These are phyloP conservation scores for Cordia subcordata DNA, from an alignment of 257 asterid genomes.

Conservation along the genomic window DNA sequence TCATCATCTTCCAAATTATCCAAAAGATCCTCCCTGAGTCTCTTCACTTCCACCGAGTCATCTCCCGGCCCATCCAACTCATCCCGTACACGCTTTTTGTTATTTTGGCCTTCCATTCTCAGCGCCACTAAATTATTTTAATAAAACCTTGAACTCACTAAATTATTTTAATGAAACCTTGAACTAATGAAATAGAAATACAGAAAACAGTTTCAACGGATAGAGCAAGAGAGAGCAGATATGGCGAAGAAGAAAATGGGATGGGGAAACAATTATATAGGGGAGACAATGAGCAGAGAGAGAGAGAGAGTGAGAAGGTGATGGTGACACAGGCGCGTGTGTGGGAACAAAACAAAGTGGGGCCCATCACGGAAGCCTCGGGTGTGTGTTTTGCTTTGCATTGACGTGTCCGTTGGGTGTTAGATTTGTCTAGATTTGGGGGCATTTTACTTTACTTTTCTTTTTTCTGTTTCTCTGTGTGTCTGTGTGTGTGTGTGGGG, in stretches of 20 bases:
- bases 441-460: background rate
- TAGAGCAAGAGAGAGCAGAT: slow-evolving; percentile 8
- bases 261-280: slow-evolving; percentile 25
- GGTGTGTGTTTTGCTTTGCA: slow-evolving; percentile 16
- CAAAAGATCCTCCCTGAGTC: slow-evolving; percentile 53
- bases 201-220: too few species aligned
- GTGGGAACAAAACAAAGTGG: too few species aligned
- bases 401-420: slow-evolving; percentile 38
- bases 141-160: background rate
- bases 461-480: too few species aligned
- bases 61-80: slow-evolving; percentile 32
- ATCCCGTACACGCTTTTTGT: slow-evolving; percentile 44
- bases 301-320: slow-evolving; percentile 20
- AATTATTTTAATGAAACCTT: too few species aligned
- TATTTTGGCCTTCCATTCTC: slow-evolving; percentile 39
- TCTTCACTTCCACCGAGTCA: slow-evolving; percentile 68
- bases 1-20: slow-evolving; percentile 54
- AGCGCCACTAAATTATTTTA: too few species aligned
- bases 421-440: background rate
- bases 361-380: slow-evolving; percentile 24
- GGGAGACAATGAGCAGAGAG: slow-evolving; percentile 21
- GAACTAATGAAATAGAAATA: too few species aligned
- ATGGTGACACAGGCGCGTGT: slow-evolving; percentile 34
- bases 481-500: slow-evolving; percentile 2
- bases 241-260: background rate